A percentile compares a stretch with the other conserved stretches of the same genome.
Evolutionary conservation across 2,329 filamentous ascomycete genomes (phyloP).

Genomic region (Colletotrichum sp.): DNA sequence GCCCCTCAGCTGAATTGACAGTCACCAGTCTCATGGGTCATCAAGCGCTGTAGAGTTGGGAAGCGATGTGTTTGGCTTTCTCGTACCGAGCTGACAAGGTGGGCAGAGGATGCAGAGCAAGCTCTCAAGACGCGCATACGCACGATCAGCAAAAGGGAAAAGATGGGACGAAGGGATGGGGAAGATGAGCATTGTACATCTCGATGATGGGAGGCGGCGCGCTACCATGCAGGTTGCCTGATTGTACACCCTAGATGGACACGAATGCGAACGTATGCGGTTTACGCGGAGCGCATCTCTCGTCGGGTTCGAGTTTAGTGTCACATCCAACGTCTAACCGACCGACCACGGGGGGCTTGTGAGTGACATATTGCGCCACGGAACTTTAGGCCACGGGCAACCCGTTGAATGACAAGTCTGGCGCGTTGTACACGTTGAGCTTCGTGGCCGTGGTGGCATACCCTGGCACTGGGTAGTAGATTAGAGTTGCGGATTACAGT

Average conservation of each 20-base stretch:
- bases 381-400: neutral
- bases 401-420: neutral
- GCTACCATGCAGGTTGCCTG: slow-evolving; percentile 4
- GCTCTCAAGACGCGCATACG: neutral
- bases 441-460: neutral
- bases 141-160: neutral
- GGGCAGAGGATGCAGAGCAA: neutral
- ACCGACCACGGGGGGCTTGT: neutral
- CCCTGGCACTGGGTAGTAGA: neutral
- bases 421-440: neutral
- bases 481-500: neutral
- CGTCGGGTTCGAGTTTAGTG: slow-evolving; percentile 1
- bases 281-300: slow-evolving; percentile 11
- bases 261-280: slow-evolving; percentile 6
- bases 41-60: neutral
- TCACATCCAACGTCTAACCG: neutral
- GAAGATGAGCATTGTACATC: neutral
- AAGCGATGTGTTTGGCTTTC: slow-evolving; percentile 1
- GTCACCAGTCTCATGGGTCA: slow-evolving; percentile 15
- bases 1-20: slow-evolving; percentile 5
- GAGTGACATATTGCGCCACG: neutral
- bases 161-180: neutral
- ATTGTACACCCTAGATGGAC: slow-evolving; percentile 1
- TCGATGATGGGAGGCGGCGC: neutral
- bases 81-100: neutral